Evolutionary conservation across 495 filamentous ascomycete species (phyloP).

Genomic region (Venustampulla echinocandica): DNA sequence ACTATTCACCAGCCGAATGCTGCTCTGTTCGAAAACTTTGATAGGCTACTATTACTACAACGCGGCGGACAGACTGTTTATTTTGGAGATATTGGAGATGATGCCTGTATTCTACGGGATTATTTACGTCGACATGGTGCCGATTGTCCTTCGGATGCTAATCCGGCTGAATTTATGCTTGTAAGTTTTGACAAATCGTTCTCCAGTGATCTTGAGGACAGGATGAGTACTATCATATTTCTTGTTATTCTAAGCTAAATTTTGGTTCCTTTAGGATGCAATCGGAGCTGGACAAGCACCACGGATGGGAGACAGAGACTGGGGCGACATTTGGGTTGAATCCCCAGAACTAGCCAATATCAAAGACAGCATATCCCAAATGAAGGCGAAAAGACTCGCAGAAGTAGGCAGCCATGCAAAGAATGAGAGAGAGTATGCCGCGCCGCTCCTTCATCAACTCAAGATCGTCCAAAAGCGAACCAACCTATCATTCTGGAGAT

Average conservation of each 20-base stretch:
- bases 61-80: slow-evolving; percentile 66
- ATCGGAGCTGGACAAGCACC: slow-evolving; percentile 72
- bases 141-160: slow-evolving; percentile 50
- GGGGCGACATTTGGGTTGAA: slow-evolving; percentile 70
- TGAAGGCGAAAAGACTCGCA: slow-evolving; percentile 50
- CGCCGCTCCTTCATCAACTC: slow-evolving; percentile 50
- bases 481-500: slow-evolving; percentile 65
- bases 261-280: slow-evolving; percentile 45
- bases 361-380: slow-evolving; percentile 56
- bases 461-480: slow-evolving; percentile 53
- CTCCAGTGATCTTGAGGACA: too few species aligned
- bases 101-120: slow-evolving; percentile 49
- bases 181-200: slow-evolving; percentile 39
- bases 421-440: slow-evolving; percentile 52
- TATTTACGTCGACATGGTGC: slow-evolving; percentile 58
- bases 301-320: slow-evolving; percentile 62
- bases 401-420: slow-evolving; percentile 63
- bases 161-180: slow-evolving; percentile 74
- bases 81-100: slow-evolving; percentile 61
- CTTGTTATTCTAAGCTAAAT: too few species aligned
- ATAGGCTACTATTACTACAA: slow-evolving; percentile 56
- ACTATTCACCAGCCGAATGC: slow-evolving; percentile 91
- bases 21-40: slow-evolving; percentile 76
- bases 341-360: slow-evolving; percentile 59
- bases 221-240: too few species aligned